Percentiles rank a stretch among this genome's conserved stretches.
Conservation (phyloP, 2,329 filamentous ascomycete species). For the Dothideomycetes sp. region DNA sequence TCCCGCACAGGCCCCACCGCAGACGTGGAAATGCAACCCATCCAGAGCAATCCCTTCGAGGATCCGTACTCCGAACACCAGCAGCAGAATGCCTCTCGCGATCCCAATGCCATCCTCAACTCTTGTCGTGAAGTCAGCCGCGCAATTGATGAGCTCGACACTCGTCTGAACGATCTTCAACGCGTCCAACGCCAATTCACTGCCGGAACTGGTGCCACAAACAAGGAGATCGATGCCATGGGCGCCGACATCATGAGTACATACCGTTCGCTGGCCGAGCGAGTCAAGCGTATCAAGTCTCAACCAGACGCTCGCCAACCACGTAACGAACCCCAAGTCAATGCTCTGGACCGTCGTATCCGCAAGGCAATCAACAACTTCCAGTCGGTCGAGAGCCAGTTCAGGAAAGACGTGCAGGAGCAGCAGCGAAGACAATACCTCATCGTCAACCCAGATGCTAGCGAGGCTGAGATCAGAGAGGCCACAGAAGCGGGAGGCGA, state of each 20-base stretch:
- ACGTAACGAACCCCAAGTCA: constrained; percentile 70
- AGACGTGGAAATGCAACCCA: constrained; percentile 62
- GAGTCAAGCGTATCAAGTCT: constrained; percentile 73
- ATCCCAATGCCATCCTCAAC: constrained; percentile 72
- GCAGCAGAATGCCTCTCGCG: constrained; percentile 22
- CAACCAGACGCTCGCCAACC: constrained; percentile 62
- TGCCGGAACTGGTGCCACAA: constrained; percentile 53
- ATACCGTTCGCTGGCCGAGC: constrained; percentile 68
- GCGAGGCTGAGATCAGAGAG: constrained; percentile 64
- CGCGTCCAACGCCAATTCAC: constrained; percentile 62
- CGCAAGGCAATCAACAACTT: constrained; percentile 74
- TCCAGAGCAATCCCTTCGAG: constrained; percentile 35
- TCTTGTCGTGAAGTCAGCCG: constrained; percentile 72
- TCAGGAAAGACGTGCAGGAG: constrained; percentile 67
- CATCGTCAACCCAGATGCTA: constrained; percentile 75
- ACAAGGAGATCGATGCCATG: constrained; percentile 57
- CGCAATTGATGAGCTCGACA: constrained; percentile 63
- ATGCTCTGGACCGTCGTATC: constrained; percentile 66
- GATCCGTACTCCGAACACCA: constrained; percentile 14
- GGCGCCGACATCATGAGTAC: constrained; percentile 71
- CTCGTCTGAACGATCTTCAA: constrained; percentile 60
- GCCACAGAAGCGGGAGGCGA: constrained; percentile 63
- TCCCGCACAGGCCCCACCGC: constrained; percentile 21
- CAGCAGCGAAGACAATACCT: constrained; percentile 84
- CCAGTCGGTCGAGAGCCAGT: constrained; percentile 68